Evolutionary conservation across 139 green algal genomes (phyloP).

Genomic region (Chlamydomonas sphaeroides): DNA sequence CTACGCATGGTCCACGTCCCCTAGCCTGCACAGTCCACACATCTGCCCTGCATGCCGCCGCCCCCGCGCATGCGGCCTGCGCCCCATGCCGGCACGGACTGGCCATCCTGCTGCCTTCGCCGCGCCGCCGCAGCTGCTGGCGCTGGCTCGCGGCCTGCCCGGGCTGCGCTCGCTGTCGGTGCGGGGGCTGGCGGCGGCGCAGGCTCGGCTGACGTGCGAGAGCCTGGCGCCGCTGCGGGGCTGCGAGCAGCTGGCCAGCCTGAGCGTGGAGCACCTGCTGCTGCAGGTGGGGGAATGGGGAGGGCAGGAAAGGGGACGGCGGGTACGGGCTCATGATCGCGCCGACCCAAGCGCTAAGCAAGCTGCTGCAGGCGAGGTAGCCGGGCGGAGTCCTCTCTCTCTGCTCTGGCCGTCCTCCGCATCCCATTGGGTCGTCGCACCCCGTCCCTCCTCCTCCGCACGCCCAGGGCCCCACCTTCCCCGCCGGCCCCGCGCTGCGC

Average conservation of each 20-base stretch:
- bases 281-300: not conserved
- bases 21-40: too few species aligned
- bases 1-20: too few species aligned
- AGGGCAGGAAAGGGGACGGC: not conserved
- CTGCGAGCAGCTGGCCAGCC: not conserved
- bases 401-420: too few species aligned
- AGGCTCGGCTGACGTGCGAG: not conserved
- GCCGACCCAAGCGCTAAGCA: too few species aligned
- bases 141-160: not conserved
- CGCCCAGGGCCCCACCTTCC: slow-evolving; percentile 1
- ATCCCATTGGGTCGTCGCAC: too few species aligned
- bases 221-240: not conserved
- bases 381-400: too few species aligned
- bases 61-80: too few species aligned
- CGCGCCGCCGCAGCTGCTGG: slow-evolving; percentile 8
- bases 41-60: too few species aligned
- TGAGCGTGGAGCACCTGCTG: slow-evolving; percentile 23
- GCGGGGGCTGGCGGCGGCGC: not conserved
- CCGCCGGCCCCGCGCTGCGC: not conserved
- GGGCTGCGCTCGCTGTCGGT: not conserved
- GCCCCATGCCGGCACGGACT: too few species aligned
- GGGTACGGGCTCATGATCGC: too few species aligned
- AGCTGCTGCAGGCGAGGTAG: too few species aligned
- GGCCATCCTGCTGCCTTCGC: too few species aligned
- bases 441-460: not conserved